Evolutionary conservation across 345 rosid genomes (phyloP).

Genomic region (Eucalyptus cloeziana): DNA sequence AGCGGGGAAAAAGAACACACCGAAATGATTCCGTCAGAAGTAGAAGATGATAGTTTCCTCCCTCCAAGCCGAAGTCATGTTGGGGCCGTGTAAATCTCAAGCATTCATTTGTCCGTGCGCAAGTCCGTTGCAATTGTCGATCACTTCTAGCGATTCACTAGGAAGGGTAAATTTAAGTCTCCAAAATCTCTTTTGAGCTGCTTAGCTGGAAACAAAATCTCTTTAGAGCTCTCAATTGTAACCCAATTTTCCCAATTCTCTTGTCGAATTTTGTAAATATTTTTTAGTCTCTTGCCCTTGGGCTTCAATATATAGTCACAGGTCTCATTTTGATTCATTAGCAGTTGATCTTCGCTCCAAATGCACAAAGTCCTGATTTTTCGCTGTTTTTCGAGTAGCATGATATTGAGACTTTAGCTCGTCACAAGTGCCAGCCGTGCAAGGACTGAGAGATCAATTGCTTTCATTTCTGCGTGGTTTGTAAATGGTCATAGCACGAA

Average conservation of each 20-base stretch:
- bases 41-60: background rate
- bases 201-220: background rate
- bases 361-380: background rate
- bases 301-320: background rate
- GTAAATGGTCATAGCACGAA: background rate
- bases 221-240: background rate
- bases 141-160: background rate
- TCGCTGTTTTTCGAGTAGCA: background rate
- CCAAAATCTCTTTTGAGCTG: background rate
- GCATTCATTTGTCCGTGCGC: background rate
- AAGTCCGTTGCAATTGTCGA: background rate
- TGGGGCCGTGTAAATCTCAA: background rate
- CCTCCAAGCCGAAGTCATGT: background rate
- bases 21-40: background rate
- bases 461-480: background rate
- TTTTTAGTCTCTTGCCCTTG: background rate
- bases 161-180: background rate
- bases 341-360: background rate
- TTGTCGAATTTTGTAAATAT: slow-evolving; percentile 12
- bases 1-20: background rate
- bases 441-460: background rate
- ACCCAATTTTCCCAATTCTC: background rate
- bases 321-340: background rate
- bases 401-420: background rate
- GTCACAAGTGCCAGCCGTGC: background rate